Conservation (phyloP, 2,329 filamentous ascomycete species). For the Lasiodiplodia theobromae region DNA sequence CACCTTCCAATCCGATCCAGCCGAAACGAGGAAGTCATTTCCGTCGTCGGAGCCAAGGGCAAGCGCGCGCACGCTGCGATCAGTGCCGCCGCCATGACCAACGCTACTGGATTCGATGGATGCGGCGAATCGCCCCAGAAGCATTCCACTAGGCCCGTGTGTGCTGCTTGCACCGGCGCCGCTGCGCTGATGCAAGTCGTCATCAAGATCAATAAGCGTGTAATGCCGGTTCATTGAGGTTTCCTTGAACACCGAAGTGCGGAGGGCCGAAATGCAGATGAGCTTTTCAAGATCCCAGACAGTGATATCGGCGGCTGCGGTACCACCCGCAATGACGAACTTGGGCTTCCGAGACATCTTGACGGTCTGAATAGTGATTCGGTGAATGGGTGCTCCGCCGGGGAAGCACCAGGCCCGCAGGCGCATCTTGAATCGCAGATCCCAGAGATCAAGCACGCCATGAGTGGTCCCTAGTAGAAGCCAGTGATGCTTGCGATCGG, state of each 20-base stretch:
- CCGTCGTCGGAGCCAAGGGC: slow-evolving; percentile 75
- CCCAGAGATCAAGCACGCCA: slow-evolving; percentile 93
- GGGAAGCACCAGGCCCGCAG: slow-evolving; percentile 88
- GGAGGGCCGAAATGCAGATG: slow-evolving; percentile 87
- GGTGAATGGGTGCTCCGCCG: slow-evolving; percentile 79
- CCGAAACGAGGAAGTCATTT: slow-evolving; percentile 83
- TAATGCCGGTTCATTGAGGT: slow-evolving; percentile 34
- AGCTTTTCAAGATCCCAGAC: slow-evolving; percentile 96
- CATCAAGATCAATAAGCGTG: slow-evolving; percentile 87
- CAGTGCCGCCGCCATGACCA: slow-evolving; percentile 50
- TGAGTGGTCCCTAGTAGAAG: slow-evolving; percentile 89
- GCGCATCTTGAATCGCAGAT: slow-evolving; percentile 89
- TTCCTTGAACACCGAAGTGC: slow-evolving; percentile 61
- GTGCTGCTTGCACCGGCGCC: slow-evolving; percentile 37
- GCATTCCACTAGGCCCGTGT: slow-evolving; percentile 66
- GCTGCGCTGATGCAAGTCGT: slow-evolving; percentile 54
- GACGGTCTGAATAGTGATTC: slow-evolving; percentile 72
- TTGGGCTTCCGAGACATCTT: slow-evolving; percentile 71
- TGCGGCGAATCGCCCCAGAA: slow-evolving; percentile 79
- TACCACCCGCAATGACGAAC: slow-evolving; percentile 89
- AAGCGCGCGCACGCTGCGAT: slow-evolving; percentile 78
- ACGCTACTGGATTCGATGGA: slow-evolving; percentile 54
- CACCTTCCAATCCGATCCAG: slow-evolving; percentile 87
- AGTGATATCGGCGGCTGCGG: slow-evolving; percentile 84
- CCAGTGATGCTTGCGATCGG: slow-evolving; percentile 89